These are phyloP conservation scores for Imleria badia DNA, from an alignment of 768 basidiomycete species.

Conservation along the genomic window DNA sequence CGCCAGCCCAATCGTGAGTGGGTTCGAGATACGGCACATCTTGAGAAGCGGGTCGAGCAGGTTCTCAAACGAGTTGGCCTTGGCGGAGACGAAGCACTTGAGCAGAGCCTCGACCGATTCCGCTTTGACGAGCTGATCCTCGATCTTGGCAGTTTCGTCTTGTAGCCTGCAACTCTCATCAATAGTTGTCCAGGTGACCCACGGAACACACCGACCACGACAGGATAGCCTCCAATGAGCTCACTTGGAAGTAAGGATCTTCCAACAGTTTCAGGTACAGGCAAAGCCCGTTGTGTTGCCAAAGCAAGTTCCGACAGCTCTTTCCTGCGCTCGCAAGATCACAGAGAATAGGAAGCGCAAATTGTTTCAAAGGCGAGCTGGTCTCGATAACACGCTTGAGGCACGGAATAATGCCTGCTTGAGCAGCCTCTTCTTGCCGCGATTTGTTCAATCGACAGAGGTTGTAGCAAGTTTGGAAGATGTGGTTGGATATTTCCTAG, in stretches of 20 bases:
- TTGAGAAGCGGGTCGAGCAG: slow-evolving; percentile 91
- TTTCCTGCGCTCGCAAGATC: slow-evolving; percentile 96
- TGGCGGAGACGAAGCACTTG: slow-evolving; percentile 78
- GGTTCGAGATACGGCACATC: slow-evolving; percentile 77
- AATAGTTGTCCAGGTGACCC: neutral
- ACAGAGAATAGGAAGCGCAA: slow-evolving; percentile 94
- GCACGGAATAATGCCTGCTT: slow-evolving; percentile 91
- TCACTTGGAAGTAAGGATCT: slow-evolving; percentile 91
- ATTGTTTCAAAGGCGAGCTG: slow-evolving; percentile 92
- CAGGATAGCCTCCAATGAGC: slow-evolving; percentile 84
- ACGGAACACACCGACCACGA: slow-evolving; percentile 62
- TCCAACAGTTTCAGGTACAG: slow-evolving; percentile 77
- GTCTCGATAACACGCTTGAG: slow-evolving; percentile 86
- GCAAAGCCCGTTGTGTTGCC: slow-evolving; percentile 89
- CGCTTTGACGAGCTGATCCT: slow-evolving; percentile 77
- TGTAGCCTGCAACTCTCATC: slow-evolving; percentile 63
- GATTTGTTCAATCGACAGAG: slow-evolving; percentile 93
- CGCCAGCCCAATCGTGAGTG: slow-evolving; percentile 73
- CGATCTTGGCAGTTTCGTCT: slow-evolving; percentile 92
- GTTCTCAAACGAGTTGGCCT: slow-evolving; percentile 90
- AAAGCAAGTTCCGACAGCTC: slow-evolving; percentile 82
- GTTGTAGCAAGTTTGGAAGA: slow-evolving; percentile 97
- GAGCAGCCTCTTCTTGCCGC: slow-evolving; percentile 95
- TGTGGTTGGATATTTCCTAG: slow-evolving; percentile 95
- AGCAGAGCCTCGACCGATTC: slow-evolving; percentile 67